Evolutionary conservation across 2,329 filamentous ascomycete genomes (phyloP).

Genomic region (Paraphaeosphaeria sporulosa): DNA sequence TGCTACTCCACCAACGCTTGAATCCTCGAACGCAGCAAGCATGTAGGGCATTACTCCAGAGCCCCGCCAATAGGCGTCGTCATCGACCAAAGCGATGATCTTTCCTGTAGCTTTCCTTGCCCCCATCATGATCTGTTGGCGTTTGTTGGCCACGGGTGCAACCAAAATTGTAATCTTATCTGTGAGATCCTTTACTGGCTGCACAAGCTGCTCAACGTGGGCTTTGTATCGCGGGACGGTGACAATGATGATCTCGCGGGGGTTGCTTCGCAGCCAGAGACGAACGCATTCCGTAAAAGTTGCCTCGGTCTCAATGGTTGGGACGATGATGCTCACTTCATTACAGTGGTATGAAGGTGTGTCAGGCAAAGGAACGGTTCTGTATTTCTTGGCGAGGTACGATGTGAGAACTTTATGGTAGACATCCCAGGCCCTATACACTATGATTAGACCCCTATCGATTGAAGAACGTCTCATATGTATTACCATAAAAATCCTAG

Average conservation of each 20-base stretch:
- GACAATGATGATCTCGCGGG: constrained; percentile 5
- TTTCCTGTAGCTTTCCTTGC: background rate
- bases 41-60: background rate
- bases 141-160: background rate
- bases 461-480: no score
- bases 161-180: background rate
- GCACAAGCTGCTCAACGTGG: background rate
- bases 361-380: background rate
- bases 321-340: constrained; percentile 1
- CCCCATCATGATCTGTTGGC: background rate
- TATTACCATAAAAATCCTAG: no score
- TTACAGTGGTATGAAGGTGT: background rate
- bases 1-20: background rate
- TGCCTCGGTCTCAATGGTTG: constrained; percentile 1
- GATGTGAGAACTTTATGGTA: background rate
- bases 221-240: background rate
- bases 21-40: background rate
- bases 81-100: background rate
- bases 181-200: background rate
- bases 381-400: background rate
- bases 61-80: background rate
- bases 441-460: no score
- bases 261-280: background rate
- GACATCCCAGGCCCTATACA: constrained; percentile 1
- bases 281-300: constrained; percentile 4